phyloP scores from a whole-genome alignment of 805 yeast species.

The Ogataea sp. region DNA sequence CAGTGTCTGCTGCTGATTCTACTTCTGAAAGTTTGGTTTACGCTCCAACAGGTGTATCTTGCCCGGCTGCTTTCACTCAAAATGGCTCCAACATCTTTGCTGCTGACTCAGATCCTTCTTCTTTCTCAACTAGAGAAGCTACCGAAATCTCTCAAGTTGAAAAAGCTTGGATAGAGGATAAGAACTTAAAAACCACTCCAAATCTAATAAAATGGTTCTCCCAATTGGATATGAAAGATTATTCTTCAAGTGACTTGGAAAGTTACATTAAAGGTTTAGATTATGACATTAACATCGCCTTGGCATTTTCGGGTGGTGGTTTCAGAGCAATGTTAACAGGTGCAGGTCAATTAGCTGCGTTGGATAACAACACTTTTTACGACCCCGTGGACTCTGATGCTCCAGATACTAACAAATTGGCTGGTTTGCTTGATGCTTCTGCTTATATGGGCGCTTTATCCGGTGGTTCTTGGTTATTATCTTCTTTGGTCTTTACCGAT shows the following conservation, averaged over 20 bases:
- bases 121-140: conserved; percentile 33
- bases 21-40: conserved; percentile 22
- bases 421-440: conserved; percentile 66
- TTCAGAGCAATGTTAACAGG: conserved; percentile 79
- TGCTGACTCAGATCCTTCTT: conserved; percentile 4
- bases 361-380: conserved; percentile 56
- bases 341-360: conserved; percentile 74
- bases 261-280: conserved; percentile 23
- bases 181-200: conserved; percentile 34
- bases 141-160: conserved; percentile 38
- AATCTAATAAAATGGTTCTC: conserved; percentile 37
- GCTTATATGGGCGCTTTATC: conserved; percentile 70
- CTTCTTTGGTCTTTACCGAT: conserved; percentile 58
- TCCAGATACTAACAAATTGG: conserved; percentile 33
- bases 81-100: conserved; percentile 5
- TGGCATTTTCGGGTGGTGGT: conserved; percentile 77
- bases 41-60: conserved; percentile 43
- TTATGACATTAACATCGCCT: conserved; percentile 39
- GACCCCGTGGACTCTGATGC: conserved; percentile 17
- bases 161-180: conserved; percentile 39
- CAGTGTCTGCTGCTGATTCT: too few relatives aligned
- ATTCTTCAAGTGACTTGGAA: conserved; percentile 27
- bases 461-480: conserved; percentile 73
- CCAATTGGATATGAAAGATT: conserved; percentile 35
- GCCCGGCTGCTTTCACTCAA: conserved; percentile 28